These are phyloP conservation scores for Solanum lignicaule DNA, from an alignment of 257 asterid genomes.

Conservation along the genomic window DNA sequence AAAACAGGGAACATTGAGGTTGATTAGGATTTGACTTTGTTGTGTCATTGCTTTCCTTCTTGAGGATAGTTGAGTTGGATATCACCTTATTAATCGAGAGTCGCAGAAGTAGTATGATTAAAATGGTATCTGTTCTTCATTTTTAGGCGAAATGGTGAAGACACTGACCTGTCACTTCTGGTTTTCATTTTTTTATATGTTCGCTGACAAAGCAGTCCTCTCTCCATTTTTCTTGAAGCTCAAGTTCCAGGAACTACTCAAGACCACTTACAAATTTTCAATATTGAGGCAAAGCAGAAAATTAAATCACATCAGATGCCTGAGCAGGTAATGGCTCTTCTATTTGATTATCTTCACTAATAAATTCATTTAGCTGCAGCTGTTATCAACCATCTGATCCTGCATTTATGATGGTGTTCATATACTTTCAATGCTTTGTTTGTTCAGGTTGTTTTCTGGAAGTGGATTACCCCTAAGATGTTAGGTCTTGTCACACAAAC, in stretches of 20 bases:
- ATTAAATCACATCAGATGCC: slow-evolving; percentile 97
- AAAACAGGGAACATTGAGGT: background rate
- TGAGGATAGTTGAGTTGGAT: background rate
- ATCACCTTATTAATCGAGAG: background rate
- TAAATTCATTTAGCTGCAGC: background rate
- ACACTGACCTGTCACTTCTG: background rate
- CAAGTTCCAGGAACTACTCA: slow-evolving; percentile 95
- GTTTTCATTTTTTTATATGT: background rate
- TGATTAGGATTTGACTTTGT: background rate
- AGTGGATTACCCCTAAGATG: slow-evolving; percentile 92
- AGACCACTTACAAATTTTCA: slow-evolving; percentile 95
- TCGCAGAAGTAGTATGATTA: background rate
- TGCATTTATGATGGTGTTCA: background rate
- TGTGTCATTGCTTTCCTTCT: background rate
- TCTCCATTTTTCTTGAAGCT: slow-evolving; percentile 47
- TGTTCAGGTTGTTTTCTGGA: slow-evolving; percentile 90
- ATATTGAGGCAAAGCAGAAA: slow-evolving; percentile 93
- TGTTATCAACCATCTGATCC: background rate
- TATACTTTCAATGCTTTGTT: background rate
- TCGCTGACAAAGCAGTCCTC: background rate
- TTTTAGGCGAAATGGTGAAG: background rate
- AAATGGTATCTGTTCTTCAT: background rate
- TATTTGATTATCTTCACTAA: background rate
- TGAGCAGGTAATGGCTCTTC: slow-evolving; percentile 62
- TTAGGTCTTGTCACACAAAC: slow-evolving; percentile 95